phyloP scores from a whole-genome alignment of 75 land plant genomes.

The Sequoiadendron giganteum region DNA sequence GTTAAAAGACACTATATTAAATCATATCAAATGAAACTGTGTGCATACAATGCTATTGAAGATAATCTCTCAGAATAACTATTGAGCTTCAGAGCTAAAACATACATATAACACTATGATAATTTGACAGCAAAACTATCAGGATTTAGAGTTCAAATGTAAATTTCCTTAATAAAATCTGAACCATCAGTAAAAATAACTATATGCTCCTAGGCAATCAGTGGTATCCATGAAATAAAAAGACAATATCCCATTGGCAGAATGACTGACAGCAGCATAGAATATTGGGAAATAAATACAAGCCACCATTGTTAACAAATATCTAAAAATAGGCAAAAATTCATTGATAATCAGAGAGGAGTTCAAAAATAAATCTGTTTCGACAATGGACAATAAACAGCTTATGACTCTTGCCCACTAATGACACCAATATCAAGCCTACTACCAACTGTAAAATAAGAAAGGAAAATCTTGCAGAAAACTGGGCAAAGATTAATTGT shows the following conservation, averaged over 20 bases:
- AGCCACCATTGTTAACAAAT: not conserved
- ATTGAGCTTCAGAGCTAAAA: not conserved
- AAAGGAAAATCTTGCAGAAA: not conserved
- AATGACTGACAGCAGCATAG: not conserved
- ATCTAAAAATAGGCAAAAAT: not conserved
- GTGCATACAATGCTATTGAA: not conserved
- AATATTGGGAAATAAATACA: not conserved
- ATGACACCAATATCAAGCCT: not conserved
- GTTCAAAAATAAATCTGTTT: not conserved
- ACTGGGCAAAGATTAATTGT: not conserved
- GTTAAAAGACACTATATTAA: slow-evolving; percentile 2
- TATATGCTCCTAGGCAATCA: not conserved
- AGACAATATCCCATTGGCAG: not conserved
- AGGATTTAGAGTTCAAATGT: not conserved
- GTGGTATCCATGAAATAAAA: not conserved
- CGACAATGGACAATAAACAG: not conserved
- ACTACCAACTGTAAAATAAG: not conserved
- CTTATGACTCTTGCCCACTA: not conserved
- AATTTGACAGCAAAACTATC: not conserved
- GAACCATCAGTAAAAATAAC: not conserved
- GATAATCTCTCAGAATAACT: not conserved
- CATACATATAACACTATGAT: not conserved
- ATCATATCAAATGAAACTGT: not conserved
- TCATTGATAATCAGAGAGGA: not conserved
- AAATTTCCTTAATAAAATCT: not conserved